Percentiles rank a stretch among this genome's conserved stretches.
phyloP scores from a whole-genome alignment of 768 basidiomycete species.

The Tricholoma hemisulphureum region DNA sequence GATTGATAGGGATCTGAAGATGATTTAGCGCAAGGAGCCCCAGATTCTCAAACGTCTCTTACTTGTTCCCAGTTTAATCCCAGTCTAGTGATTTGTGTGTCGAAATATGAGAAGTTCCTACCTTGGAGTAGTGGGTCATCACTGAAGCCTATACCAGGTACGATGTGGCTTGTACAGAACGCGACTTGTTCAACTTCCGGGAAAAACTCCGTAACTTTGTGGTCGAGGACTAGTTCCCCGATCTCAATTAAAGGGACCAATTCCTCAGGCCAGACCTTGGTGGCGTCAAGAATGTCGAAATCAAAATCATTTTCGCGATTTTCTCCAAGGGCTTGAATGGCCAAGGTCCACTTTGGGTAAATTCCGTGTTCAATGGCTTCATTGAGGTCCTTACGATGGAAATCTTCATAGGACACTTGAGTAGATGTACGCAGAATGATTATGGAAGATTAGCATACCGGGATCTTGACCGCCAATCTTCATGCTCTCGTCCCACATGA shows the following conservation, averaged over 20 bases:
- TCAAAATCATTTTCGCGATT: constrained; percentile 77
- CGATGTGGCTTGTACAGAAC: constrained; percentile 76
- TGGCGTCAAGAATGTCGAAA: constrained; percentile 85
- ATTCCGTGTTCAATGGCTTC: constrained; percentile 77
- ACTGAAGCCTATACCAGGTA: constrained; percentile 69
- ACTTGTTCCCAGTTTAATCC: constrained; percentile 80
- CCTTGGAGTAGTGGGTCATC: constrained; percentile 82
- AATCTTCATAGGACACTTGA: constrained; percentile 48
- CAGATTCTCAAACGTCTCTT: constrained; percentile 3
- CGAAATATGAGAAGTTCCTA: constrained; percentile 84
- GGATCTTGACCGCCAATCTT: constrained; percentile 85
- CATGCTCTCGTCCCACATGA: constrained; percentile 89
- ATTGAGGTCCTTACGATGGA: constrained; percentile 81
- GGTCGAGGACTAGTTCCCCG: constrained; percentile 69
- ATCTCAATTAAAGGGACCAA: constrained; percentile 74
- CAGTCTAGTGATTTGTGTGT: constrained; percentile 79
- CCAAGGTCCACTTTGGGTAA: constrained; percentile 77
- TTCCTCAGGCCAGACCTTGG: constrained; percentile 85
- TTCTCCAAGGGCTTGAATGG: constrained; percentile 70
- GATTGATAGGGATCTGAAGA: constrained; percentile 74
- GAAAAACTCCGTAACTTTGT: constrained; percentile 74
- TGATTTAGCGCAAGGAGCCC: background rate
- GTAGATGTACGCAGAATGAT: background rate
- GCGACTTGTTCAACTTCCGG: constrained; percentile 87
- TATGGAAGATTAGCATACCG: constrained; percentile 32